These are phyloP conservation scores for Sporopachydermia quercuum DNA, from an alignment of 805 yeast genomes.

Conservation along the genomic window DNA sequence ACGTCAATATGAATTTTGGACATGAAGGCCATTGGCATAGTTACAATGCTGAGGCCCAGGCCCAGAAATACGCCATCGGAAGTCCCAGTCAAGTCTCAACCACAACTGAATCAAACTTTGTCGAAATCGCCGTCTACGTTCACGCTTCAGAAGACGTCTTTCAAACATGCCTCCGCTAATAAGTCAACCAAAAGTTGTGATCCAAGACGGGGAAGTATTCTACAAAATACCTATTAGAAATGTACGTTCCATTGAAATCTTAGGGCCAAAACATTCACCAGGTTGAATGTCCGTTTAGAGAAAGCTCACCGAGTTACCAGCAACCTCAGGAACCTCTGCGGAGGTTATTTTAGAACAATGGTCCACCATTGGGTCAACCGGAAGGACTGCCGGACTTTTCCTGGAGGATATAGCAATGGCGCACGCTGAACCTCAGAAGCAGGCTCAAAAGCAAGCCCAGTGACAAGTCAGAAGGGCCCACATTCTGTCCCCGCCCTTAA, in stretches of 20 bases:
- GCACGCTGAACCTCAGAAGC: neutral
- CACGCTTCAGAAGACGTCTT: too few species aligned
- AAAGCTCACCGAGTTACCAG: too few species aligned
- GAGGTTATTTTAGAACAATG: too few species aligned
- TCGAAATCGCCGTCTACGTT: too few species aligned
- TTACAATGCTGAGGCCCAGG: too few species aligned
- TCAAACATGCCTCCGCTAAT: too few species aligned
- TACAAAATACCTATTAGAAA: conserved; percentile 12
- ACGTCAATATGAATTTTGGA: too few species aligned
- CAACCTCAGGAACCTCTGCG: neutral
- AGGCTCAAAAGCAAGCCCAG: neutral
- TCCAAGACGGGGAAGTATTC: conserved; percentile 15
- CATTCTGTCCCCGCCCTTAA: too few species aligned
- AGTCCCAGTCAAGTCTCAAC: too few species aligned
- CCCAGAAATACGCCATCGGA: too few species aligned
- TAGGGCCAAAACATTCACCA: neutral
- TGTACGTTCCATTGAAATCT: neutral
- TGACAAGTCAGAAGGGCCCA: conserved; percentile 1
- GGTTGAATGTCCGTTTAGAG: neutral
- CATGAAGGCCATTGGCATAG: too few species aligned
- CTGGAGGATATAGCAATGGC: neutral
- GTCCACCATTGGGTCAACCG: neutral
- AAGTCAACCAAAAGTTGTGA: neutral
- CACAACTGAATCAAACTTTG: too few species aligned
- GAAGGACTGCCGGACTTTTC: neutral